These are phyloP conservation scores for Beauveria brongniartii DNA, from an alignment of 2,329 filamentous ascomycete genomes.

Conservation along the genomic window DNA sequence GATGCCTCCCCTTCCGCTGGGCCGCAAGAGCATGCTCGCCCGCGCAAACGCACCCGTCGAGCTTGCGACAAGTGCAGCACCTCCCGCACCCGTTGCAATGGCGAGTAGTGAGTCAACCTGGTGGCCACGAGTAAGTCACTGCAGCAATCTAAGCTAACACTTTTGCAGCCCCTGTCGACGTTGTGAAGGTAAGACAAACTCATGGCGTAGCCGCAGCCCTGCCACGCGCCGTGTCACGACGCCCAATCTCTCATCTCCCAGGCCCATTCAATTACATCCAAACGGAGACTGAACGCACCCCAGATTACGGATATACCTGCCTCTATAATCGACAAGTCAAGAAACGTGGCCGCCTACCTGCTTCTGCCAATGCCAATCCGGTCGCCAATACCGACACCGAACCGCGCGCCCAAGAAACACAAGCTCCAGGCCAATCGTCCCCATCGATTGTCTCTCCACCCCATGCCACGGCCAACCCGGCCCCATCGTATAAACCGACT, in stretches of 20 bases:
- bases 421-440: background rate
- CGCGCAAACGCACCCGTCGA: slow-evolving; percentile 21
- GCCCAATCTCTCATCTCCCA: background rate
- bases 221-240: background rate
- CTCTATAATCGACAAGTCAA: slow-evolving; percentile 29
- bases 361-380: slow-evolving; percentile 13
- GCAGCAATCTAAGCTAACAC: background rate
- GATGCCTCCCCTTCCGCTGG: background rate
- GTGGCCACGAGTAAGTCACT: background rate
- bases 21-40: slow-evolving; percentile 16
- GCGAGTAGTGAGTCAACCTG: slow-evolving; percentile 29
- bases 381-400: background rate
- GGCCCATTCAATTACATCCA: background rate
- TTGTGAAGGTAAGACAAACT: slow-evolving; percentile 25
- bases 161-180: slow-evolving; percentile 22
- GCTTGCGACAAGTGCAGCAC: slow-evolving; percentile 28
- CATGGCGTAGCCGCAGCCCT: background rate
- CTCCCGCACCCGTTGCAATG: slow-evolving; percentile 35
- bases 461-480: background rate
- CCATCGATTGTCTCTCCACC: slow-evolving; percentile 2
- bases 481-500: background rate
- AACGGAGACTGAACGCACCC: background rate
- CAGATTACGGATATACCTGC: slow-evolving; percentile 31
- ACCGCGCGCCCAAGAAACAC: background rate
- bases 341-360: slow-evolving; percentile 28